phyloP scores from a whole-genome alignment of 495 filamentous ascomycete genomes.

The Bacidia rubella region DNA sequence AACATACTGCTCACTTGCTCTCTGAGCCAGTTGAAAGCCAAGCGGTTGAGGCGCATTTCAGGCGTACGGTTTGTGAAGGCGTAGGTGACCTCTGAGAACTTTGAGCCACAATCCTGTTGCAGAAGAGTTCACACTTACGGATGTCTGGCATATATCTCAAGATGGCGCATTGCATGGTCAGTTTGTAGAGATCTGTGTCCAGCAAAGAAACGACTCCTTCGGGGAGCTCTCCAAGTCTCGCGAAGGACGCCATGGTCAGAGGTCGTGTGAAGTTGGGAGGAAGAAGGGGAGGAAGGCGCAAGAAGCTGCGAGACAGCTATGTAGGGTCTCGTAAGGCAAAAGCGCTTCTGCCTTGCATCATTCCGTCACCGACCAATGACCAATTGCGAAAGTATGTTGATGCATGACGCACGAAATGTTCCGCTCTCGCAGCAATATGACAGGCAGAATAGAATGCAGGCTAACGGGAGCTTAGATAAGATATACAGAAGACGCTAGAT shows the following conservation, averaged over 20 bases:
- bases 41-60: slow-evolving; percentile 74
- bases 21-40: slow-evolving; percentile 74
- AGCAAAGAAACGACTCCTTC: slow-evolving; percentile 80
- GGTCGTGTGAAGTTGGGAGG: no score
- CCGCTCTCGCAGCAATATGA: no score
- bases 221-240: slow-evolving; percentile 19
- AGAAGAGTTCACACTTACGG: slow-evolving; percentile 30
- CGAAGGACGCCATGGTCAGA: background rate
- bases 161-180: slow-evolving; percentile 97
- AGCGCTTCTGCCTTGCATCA: no score
- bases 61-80: slow-evolving; percentile 90
- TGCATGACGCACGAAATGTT: no score
- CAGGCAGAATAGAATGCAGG: no score
- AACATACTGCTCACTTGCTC: slow-evolving; percentile 60
- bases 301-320: no score
- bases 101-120: slow-evolving; percentile 8
- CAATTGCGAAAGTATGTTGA: no score
- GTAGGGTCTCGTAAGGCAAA: no score
- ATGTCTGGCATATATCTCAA: slow-evolving; percentile 79
- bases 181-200: slow-evolving; percentile 94
- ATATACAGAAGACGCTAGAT: no score
- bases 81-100: slow-evolving; percentile 57
- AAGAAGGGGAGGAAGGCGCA: no score
- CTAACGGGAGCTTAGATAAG: no score
- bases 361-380: no score